Evolutionary conservation across 768 basidiomycete species (phyloP).

Genomic region (Mycena vitilis): DNA sequence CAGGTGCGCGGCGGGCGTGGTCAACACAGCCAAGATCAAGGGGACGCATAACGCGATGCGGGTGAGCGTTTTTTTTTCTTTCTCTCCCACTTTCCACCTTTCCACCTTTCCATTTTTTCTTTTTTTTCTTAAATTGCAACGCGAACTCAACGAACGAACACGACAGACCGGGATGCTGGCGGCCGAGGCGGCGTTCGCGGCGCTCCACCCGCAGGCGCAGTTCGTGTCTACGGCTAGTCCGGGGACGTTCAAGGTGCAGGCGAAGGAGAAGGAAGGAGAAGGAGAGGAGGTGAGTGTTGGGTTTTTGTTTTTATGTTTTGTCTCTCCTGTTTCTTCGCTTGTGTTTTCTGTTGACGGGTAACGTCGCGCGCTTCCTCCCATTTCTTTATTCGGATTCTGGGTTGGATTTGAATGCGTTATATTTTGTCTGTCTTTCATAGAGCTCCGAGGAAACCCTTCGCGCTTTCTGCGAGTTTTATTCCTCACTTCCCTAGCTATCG

Average conservation of each 20-base stretch:
- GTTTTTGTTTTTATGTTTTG: no score
- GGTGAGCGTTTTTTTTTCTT: slow-evolving; percentile 16
- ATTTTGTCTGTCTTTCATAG: no score
- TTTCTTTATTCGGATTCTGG: no score
- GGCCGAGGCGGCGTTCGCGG: slow-evolving; percentile 85
- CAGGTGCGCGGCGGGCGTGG: slow-evolving; percentile 89
- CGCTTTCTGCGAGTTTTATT: background rate
- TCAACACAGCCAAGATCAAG: slow-evolving; percentile 98
- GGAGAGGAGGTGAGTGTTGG: no score
- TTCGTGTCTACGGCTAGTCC: slow-evolving; percentile 27
- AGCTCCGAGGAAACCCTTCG: no score
- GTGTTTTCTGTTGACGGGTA: no score
- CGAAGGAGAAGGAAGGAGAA: background rate
- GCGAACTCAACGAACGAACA: background rate
- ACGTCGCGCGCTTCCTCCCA: no score
- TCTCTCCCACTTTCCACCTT: background rate
- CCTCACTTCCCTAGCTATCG: background rate
- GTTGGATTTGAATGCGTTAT: no score
- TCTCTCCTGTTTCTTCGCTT: no score
- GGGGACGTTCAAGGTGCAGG: slow-evolving; percentile 11
- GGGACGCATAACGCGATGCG: slow-evolving; percentile 99
- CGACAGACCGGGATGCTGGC: slow-evolving; percentile 92
- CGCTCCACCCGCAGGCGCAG: slow-evolving; percentile 52
- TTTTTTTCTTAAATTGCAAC: background rate
- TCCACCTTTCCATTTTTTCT: background rate